Evolutionary conservation across 345 rosid species (phyloP).

Genomic region (Eucalyptus victrix): DNA sequence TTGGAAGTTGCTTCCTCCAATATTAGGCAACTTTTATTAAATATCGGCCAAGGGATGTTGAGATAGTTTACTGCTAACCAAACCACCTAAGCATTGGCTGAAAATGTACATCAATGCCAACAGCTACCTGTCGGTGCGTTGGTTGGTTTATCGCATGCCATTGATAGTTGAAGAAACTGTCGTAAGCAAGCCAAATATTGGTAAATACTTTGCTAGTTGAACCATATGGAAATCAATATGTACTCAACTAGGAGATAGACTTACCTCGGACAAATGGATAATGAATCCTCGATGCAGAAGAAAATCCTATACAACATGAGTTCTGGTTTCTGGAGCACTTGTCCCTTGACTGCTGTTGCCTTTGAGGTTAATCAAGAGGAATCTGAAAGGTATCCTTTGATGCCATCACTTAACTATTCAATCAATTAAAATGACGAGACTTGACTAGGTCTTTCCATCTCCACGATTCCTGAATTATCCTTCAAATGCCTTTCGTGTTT

Average conservation of each 20-base stretch:
- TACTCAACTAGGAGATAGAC: neutral
- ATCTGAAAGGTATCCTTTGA: neutral
- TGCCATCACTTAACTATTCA: neutral
- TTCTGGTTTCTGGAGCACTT: neutral
- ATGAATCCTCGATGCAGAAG: neutral
- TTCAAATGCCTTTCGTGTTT: neutral
- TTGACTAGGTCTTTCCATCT: neutral
- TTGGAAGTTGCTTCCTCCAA: neutral
- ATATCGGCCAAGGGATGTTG: neutral
- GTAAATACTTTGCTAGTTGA: neutral
- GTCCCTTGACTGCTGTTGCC: neutral
- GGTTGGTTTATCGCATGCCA: neutral
- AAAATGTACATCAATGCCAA: neutral
- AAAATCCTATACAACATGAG: neutral
- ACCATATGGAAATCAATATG: neutral
- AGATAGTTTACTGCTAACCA: neutral
- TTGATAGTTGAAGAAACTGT: neutral
- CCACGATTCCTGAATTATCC: neutral
- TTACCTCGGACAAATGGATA: neutral
- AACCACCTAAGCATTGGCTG: neutral
- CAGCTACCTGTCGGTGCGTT: rapidly evolving
- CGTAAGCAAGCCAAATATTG: neutral
- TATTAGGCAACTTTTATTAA: neutral
- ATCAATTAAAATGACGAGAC: neutral
- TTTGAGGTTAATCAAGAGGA: neutral